Evolutionary conservation across 345 rosid species (phyloP).

Genomic region (Citrus unshiu): DNA sequence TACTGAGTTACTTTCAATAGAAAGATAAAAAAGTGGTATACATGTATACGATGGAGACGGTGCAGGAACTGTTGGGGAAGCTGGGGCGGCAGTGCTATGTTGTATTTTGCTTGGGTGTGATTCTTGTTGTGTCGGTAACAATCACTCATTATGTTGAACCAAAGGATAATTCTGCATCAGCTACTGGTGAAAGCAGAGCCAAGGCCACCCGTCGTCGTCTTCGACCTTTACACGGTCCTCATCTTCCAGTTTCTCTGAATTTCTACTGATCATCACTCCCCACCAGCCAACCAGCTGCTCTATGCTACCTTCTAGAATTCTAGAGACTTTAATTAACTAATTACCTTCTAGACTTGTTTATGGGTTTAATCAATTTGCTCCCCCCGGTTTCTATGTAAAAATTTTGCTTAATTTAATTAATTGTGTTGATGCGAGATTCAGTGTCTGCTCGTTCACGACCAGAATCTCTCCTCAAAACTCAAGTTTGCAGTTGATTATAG

Average conservation of each 20-base stretch:
- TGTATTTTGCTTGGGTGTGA: constrained; percentile 24
- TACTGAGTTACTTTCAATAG: too few relatives aligned
- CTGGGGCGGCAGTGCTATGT: constrained; percentile 37
- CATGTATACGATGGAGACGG: constrained; percentile 2
- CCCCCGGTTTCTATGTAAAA: too few relatives aligned
- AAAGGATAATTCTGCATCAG: neutral
- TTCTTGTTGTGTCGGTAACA: constrained; percentile 19
- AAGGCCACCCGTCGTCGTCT: constrained; percentile 14
- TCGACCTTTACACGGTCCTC: constrained; percentile 25
- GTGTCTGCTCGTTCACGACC: too few relatives aligned
- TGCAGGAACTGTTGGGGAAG: constrained; percentile 20
- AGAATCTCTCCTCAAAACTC: accelerated
- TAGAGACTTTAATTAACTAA: too few relatives aligned
- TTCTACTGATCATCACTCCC: neutral
- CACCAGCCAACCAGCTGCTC: too few relatives aligned
- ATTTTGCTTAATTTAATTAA: too few relatives aligned
- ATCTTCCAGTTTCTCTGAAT: neutral
- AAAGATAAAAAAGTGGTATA: too few relatives aligned
- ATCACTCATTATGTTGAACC: constrained; percentile 14
- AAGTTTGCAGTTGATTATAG: too few relatives aligned
- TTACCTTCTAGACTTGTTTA: too few relatives aligned
- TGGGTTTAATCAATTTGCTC: too few relatives aligned
- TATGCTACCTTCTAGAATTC: too few relatives aligned
- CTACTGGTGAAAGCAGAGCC: neutral
- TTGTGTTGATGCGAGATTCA: too few relatives aligned